Conservation (phyloP, 139 green algal genomes). For the Trebouxia sp. region DNA sequence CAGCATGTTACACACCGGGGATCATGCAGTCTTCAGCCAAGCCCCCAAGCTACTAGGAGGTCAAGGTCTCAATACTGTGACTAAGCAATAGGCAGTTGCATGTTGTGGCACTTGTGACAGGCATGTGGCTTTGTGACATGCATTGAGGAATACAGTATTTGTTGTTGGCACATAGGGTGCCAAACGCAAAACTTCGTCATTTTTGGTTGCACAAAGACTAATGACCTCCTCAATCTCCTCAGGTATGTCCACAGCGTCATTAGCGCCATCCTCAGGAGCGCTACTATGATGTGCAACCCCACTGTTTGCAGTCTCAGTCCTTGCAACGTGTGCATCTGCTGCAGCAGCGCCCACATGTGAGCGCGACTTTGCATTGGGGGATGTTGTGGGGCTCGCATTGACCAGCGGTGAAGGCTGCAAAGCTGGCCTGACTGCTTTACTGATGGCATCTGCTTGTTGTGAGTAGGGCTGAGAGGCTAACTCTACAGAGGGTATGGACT, state of each 20-base stretch:
- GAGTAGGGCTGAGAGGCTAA: not conserved
- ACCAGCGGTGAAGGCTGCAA: not conserved
- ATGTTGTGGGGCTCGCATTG: slow-evolving; percentile 1
- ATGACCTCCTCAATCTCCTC: slow-evolving; percentile 59
- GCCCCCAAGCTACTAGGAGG: no score
- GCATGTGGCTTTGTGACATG: no score
- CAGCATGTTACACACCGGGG: no score
- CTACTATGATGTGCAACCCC: no score
- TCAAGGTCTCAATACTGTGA: no score
- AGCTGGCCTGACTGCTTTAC: not conserved
- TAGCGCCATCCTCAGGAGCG: not conserved
- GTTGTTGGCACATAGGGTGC: no score
- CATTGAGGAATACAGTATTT: no score
- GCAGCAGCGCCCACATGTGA: not conserved
- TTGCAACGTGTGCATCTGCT: not conserved
- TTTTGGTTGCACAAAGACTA: no score
- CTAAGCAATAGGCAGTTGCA: no score
- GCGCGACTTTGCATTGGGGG: not conserved
- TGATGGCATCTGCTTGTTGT: not conserved
- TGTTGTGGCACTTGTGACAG: no score
- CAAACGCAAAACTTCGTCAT: no score
- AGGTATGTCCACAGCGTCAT: slow-evolving; percentile 60
- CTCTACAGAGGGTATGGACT: not conserved
- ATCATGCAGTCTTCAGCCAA: no score
- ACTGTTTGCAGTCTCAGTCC: not conserved